A percentile compares a stretch with the other conserved stretches of the same genome.
These are phyloP conservation scores for sweet orange (Citrus sinensis) DNA, from an alignment of 345 rosid species.

Conservation along the genomic window DVS_A1.0 CM039166.1:18208001-18208500, in stretches of 20 bases:
- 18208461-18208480: neutral
- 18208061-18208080: slow-evolving; percentile 40
- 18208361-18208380: slow-evolving; percentile 96
- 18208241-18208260: slow-evolving; percentile 26
- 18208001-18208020: slow-evolving; percentile 43
- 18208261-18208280: slow-evolving; percentile 24
- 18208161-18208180: slow-evolving; percentile 39
- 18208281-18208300: slow-evolving; percentile 12
- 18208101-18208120: slow-evolving; percentile 17
- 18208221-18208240: slow-evolving; percentile 29
- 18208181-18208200: slow-evolving; percentile 53
- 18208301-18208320: slow-evolving; percentile 71
- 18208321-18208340: slow-evolving; percentile 96
- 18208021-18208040: slow-evolving; percentile 60
- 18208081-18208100: slow-evolving; percentile 33
- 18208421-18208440: slow-evolving; percentile 94
- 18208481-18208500: neutral
- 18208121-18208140: slow-evolving; percentile 17
- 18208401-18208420: slow-evolving; percentile 86
- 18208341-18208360: slow-evolving; percentile 93
- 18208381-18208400: slow-evolving; percentile 89
- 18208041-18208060: slow-evolving; percentile 37
- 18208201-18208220: slow-evolving; percentile 33
- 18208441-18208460: slow-evolving; percentile 86
- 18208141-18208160: slow-evolving; percentile 21